Evolutionary conservation across 306 rosid genomes (phyloP).

Genomic region (Quercus parvula): DNA sequence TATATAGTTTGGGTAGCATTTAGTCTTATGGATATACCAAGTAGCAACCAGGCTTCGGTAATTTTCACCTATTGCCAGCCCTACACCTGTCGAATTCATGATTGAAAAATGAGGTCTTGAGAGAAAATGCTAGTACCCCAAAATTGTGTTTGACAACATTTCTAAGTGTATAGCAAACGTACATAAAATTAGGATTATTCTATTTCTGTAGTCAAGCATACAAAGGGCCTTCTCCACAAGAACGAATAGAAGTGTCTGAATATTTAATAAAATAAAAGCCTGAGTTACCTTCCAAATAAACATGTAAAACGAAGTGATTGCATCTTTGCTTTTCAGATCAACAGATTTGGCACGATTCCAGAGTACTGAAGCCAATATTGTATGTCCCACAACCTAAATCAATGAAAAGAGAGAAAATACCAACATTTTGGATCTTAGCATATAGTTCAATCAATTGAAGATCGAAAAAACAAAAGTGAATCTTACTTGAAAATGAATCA

Average conservation of each 20-base stretch:
- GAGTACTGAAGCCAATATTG: slow-evolving; percentile 58
- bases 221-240: too few species aligned
- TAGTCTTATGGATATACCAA: background rate
- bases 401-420: slow-evolving; percentile 23
- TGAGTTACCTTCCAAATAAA: slow-evolving; percentile 87
- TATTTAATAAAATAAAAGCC: background rate
- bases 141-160: background rate
- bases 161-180: background rate
- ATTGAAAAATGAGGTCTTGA: background rate
- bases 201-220: background rate
- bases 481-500: background rate
- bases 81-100: background rate
- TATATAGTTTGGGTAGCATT: background rate
- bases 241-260: background rate
- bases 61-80: background rate
- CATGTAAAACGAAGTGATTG: slow-evolving; percentile 90
- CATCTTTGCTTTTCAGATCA: slow-evolving; percentile 78
- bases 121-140: background rate
- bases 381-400: slow-evolving; percentile 71
- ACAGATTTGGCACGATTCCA: slow-evolving; percentile 80
- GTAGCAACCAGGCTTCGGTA: background rate
- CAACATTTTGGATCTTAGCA: slow-evolving; percentile 9
- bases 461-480: background rate
- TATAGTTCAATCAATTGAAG: slow-evolving; percentile 1
- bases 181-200: background rate